These are phyloP conservation scores for Miamiensis avidus DNA, from an alignment of 169 alveolate species.

Conservation along the genomic window DNA sequence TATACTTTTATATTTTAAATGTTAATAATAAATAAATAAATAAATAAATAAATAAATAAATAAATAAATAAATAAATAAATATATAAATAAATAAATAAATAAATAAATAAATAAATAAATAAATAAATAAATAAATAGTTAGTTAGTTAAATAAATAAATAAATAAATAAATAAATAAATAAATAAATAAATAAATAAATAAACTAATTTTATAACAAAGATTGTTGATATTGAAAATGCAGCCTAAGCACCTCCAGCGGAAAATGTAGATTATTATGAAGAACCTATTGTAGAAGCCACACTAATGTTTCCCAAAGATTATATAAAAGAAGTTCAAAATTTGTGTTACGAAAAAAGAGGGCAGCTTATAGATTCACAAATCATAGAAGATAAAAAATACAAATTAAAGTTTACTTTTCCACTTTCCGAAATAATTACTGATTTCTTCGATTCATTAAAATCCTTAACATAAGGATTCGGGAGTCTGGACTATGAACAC, in stretches of 20 bases:
- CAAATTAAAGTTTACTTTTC: conserved; percentile 77
- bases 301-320: conserved; percentile 60
- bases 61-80: too few relatives aligned
- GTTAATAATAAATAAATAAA: too few relatives aligned
- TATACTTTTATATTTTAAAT: too few relatives aligned
- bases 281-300: conserved; percentile 61
- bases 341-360: conserved; percentile 63
- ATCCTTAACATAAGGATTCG: conserved; percentile 88
- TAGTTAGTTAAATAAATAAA: too few relatives aligned
- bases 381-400: conserved; percentile 49
- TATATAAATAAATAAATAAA: too few relatives aligned
- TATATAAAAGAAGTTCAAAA: conserved; percentile 46
- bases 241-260: conserved; percentile 48
- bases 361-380: conserved; percentile 51
- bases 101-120: too few relatives aligned
- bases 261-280: conserved; percentile 44
- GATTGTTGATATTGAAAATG: conserved; percentile 45
- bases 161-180: too few relatives aligned
- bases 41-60: too few relatives aligned
- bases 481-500: conserved; percentile 88
- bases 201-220: neutral
- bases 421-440: conserved; percentile 90
- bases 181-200: too few relatives aligned
- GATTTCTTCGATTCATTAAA: conserved; percentile 92
- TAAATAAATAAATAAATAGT: too few relatives aligned